Evolutionary conservation across 106 monocot species (phyloP).

Genomic region (Allium sativum): DNA sequence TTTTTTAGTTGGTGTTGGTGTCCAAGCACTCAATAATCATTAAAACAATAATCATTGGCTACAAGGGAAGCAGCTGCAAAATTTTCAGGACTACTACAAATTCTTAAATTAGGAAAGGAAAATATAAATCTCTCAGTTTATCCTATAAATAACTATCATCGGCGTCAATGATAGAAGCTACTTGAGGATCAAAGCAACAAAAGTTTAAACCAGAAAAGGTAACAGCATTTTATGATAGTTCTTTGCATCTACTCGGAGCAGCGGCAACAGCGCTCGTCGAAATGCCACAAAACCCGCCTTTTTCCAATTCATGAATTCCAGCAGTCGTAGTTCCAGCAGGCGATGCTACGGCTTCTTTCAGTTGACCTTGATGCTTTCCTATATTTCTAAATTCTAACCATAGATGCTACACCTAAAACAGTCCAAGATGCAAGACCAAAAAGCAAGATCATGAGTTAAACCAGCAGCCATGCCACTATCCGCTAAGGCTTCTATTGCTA

Average conservation of each 20-base stretch:
- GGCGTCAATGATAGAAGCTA: no score
- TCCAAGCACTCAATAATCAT: no score
- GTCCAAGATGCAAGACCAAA: slow-evolving; percentile 88
- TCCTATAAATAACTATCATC: no score
- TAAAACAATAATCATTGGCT: no score
- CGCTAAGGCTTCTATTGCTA: slow-evolving; percentile 94
- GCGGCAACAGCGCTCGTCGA: slow-evolving; percentile 83
- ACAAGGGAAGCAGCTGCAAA: no score
- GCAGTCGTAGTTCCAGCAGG: slow-evolving; percentile 92
- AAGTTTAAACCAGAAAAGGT: no score
- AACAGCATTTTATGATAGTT: slow-evolving; percentile 36
- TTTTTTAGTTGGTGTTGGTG: no score
- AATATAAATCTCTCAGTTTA: no score
- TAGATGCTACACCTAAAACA: slow-evolving; percentile 76
- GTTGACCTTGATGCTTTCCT: slow-evolving; percentile 86
- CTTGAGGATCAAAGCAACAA: no score
- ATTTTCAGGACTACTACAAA: no score
- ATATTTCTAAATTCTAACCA: slow-evolving; percentile 62
- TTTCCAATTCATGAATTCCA: slow-evolving; percentile 83
- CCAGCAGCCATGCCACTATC: slow-evolving; percentile 99
- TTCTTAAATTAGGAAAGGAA: no score
- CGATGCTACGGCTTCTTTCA: slow-evolving; percentile 85
- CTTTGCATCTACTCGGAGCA: slow-evolving; percentile 60
- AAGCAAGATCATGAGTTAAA: slow-evolving; percentile 86
- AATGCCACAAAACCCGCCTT: slow-evolving; percentile 51